A percentile compares a stretch with the other conserved stretches of the same genome.
Conservation (phyloP, 1,139 yeast genomes). For the Geotrichum fermentans region DNA sequence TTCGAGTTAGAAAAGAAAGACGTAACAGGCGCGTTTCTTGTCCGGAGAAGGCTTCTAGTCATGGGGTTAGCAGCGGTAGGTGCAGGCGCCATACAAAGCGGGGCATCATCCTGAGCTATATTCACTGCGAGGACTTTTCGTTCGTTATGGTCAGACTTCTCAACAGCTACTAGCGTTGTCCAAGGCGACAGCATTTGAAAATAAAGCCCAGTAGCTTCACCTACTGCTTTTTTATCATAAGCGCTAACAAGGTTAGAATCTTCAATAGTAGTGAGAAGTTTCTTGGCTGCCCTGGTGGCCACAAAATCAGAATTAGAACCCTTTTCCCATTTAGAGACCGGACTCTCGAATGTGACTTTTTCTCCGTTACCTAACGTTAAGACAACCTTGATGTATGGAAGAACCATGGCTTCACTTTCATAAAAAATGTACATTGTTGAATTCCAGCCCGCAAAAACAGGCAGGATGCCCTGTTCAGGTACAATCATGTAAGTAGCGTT, state of each 20-base stretch:
- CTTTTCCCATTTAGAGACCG: background rate
- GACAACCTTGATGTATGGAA: constrained; percentile 10
- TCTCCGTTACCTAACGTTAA: background rate
- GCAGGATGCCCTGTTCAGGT: constrained; percentile 11
- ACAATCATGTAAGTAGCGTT: background rate
- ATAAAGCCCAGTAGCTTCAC: constrained; percentile 5
- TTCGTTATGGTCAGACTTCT: background rate
- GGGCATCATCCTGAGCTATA: background rate
- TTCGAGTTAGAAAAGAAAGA: too few relatives aligned
- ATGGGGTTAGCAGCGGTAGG: background rate
- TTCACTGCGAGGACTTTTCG: background rate
- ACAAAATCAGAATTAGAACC: background rate
- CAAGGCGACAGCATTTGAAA: constrained; percentile 15
- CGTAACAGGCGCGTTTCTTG: background rate
- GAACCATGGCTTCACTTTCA: background rate
- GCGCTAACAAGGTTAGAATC: background rate
- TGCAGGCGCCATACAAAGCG: background rate
- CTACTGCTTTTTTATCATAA: constrained; percentile 4
- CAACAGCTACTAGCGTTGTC: constrained; percentile 17
- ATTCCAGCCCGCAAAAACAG: constrained; percentile 2
- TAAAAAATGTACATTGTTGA: constrained; percentile 12
- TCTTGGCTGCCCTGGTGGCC: constrained; percentile 11
- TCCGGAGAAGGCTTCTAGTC: background rate
- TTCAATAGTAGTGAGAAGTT: constrained; percentile 1
- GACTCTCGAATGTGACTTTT: background rate